A percentile compares a stretch with the other conserved stretches of the same genome.
phyloP scores from a whole-genome alignment of 306 rosid species.

The Glycyrrhiza uralensis region DNA sequence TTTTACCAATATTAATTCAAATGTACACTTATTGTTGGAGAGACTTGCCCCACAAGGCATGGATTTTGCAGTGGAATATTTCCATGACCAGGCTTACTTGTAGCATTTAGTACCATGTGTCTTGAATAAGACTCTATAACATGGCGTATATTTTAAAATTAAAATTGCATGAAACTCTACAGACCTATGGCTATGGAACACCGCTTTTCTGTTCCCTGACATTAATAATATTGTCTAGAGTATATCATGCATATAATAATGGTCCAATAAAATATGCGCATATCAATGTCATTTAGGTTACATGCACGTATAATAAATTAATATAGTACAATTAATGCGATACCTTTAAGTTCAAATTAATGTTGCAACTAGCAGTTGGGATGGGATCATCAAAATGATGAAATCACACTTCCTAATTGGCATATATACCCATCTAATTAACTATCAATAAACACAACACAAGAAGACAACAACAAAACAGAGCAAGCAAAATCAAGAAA shows the following conservation, averaged over 20 bases:
- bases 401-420: conserved; percentile 40
- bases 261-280: conserved; percentile 26
- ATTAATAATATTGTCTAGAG: conserved; percentile 36
- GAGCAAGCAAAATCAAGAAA: conserved; percentile 32
- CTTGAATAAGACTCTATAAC: conserved; percentile 27
- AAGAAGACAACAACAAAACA: conserved; percentile 44
- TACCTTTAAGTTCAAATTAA: conserved; percentile 36
- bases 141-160: background rate
- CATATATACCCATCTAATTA: conserved; percentile 36
- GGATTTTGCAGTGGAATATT: conserved; percentile 17
- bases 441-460: conserved; percentile 26
- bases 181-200: background rate
- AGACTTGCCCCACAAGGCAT: conserved; percentile 24
- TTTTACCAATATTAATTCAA: background rate
- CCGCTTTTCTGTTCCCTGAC: conserved; percentile 16
- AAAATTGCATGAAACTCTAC: background rate
- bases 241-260: conserved; percentile 34
- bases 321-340: conserved; percentile 25
- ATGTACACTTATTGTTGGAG: background rate
- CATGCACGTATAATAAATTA: conserved; percentile 33
- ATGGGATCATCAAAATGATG: conserved; percentile 50
- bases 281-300: conserved; percentile 33
- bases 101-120: conserved; percentile 2
- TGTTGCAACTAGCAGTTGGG: conserved; percentile 53
- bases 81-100: background rate